Base-by-base conservation (phyloP, 2,329 filamentous ascomycete species). In the Colletotrichum tamarilloi region DNA sequence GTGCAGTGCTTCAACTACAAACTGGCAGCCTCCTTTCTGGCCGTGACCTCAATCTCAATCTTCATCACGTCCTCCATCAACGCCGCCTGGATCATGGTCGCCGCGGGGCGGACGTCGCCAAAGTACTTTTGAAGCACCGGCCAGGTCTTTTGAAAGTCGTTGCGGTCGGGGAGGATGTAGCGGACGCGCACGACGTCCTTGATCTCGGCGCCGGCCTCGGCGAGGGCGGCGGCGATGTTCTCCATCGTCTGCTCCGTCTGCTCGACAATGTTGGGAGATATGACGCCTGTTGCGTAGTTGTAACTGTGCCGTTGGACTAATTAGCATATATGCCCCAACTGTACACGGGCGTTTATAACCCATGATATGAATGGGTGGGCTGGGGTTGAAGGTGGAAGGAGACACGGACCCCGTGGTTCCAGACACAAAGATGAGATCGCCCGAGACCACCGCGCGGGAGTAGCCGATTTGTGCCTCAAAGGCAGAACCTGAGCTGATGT, bases 391-490 rank as follows among this genome's bases (percentile, higher is more conserved):
- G 11, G 1, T 16, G 38, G 38, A 16, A 30, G 24, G 46, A 49
- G 19, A 64, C 7, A 68, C 75, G 66, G 76, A 87, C 87, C 88
- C 88, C 3, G 88, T 90, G 49, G 87, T 89, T 0, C 88, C 88
- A 2, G 88, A 89, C 4, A 90, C 86, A 68, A 89, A 85, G 12
- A 89, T 79, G 82, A 85, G 87, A 63, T 87, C 86, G 12, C 86
- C 87, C 1, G 82, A 80, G 22, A 88, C 82, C 3, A 90, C 87
- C 46, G 87, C 88, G 62, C 88, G 84, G 35, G 87, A 89, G 78
- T 90, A 90, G 62, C 86, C 87, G 67, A 89, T 89, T 74, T 86
- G 81, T 30, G 81, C 81, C 78, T 90, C 88, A 74, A 89, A 90
- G 53, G 82, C 78, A 5, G 87, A 89, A 63, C 84, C 85, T 26